A percentile compares a stretch with the other conserved stretches of the same genome.
Evolutionary conservation across 768 basidiomycete genomes (phyloP).

Genomic region (Chalciporus piperatus): DNA sequence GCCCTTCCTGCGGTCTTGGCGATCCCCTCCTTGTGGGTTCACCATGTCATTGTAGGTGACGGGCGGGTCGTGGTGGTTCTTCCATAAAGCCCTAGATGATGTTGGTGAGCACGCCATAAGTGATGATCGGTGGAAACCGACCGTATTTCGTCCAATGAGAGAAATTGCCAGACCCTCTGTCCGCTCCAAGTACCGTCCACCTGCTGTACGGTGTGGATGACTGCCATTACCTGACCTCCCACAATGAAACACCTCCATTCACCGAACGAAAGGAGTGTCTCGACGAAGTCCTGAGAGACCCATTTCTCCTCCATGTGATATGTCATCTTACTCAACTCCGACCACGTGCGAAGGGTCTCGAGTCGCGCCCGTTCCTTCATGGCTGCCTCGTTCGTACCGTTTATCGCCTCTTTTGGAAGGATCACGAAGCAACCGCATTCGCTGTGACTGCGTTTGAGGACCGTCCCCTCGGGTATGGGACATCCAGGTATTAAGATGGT

Average conservation of each 20-base stretch:
- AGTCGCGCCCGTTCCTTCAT: not conserved
- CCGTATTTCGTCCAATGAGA: not conserved
- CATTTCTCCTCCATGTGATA: not conserved
- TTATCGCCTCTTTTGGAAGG: not conserved
- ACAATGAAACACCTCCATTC: not conserved
- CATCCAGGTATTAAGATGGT: not conserved
- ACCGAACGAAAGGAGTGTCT: not conserved
- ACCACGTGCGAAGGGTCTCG: not conserved
- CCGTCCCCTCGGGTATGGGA: not conserved
- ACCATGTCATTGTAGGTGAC: not conserved
- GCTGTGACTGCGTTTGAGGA: not conserved
- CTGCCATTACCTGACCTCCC: not conserved
- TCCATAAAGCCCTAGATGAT: not conserved
- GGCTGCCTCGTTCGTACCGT: not conserved
- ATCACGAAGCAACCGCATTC: not conserved
- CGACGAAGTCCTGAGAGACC: not conserved
- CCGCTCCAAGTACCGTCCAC: not conserved
- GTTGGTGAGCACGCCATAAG: not conserved
- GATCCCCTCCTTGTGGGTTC: not conserved
- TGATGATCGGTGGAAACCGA: not conserved
- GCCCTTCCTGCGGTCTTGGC: not conserved
- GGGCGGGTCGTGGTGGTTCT: not conserved
- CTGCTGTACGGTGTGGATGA: not conserved
- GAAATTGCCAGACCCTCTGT: not conserved
- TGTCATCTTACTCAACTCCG: not conserved